Conservation (phyloP, 345 rosid species). For the Euphorbia lathyris region DNA sequence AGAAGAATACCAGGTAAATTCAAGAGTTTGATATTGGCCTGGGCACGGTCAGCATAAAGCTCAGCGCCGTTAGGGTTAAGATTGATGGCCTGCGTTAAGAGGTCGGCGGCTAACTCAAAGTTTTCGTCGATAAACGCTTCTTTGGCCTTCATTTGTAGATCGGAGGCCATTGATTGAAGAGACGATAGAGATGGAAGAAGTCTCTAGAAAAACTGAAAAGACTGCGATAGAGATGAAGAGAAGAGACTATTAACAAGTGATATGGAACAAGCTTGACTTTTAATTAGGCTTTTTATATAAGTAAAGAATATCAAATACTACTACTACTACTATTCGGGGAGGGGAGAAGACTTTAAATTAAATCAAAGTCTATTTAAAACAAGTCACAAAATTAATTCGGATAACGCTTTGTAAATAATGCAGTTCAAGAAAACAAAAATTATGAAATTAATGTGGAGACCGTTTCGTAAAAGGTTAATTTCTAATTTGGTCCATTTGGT, state of each 20-base stretch:
- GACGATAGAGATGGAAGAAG: not conserved
- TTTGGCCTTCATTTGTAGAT: conserved; percentile 65
- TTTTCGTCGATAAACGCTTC: conserved; percentile 90
- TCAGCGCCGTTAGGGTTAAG: conserved; percentile 64
- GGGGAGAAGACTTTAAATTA: not conserved
- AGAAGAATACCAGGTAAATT: conserved; percentile 52
- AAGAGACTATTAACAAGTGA: not conserved
- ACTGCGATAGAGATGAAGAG: not conserved
- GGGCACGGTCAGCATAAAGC: conserved; percentile 84
- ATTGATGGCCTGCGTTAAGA: conserved; percentile 71
- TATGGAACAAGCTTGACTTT: not conserved
- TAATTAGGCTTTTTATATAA: not conserved
- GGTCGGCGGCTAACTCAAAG: conserved; percentile 74
- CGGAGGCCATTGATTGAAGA: conserved; percentile 59
- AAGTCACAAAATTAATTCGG: too few relatives aligned
- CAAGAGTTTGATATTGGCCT: conserved; percentile 75
- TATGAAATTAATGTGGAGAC: too few relatives aligned
- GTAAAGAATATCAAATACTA: not conserved
- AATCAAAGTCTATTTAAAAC: not conserved
- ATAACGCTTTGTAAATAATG: too few relatives aligned
- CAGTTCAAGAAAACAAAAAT: too few relatives aligned
- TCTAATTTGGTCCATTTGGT: too few relatives aligned
- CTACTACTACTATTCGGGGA: not conserved
- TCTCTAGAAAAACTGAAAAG: not conserved
- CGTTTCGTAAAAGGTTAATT: too few relatives aligned